Conservation (phyloP, 768 basidiomycete species). For the Calocera cornea region DNA sequence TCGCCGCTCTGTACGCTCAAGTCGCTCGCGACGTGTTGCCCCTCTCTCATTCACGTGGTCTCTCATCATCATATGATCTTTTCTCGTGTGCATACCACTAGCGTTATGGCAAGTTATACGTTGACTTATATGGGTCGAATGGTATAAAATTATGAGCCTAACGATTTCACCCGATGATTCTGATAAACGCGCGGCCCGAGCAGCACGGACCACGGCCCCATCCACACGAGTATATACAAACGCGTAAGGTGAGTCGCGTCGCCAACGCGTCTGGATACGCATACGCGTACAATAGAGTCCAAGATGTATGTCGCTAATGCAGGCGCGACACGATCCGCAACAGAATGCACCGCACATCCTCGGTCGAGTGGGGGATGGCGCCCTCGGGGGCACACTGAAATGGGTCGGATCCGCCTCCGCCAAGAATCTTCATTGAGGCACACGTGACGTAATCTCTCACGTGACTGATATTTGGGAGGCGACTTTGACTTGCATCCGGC, state of each 20-base stretch:
- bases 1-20: neutral
- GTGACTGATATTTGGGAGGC: constrained; percentile 3
- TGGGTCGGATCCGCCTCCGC: neutral
- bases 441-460: constrained; percentile 1
- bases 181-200: neutral
- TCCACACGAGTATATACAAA: too few relatives aligned
- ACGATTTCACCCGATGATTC: neutral
- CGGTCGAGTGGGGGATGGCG: neutral
- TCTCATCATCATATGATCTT: neutral
- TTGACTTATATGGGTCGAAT: neutral
- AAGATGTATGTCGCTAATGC: neutral
- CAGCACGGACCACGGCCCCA: too few relatives aligned
- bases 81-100: neutral
- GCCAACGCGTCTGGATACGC: neutral
- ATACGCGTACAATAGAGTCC: neutral
- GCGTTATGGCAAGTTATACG: neutral
- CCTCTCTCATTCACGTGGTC: neutral
- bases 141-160: neutral
- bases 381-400: neutral
- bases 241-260: neutral
- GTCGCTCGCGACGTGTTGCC: neutral
- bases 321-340: neutral
- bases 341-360: neutral
- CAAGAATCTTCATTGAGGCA: neutral
- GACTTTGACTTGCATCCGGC: neutral